Base-by-base conservation (phyloP, 2,329 filamentous ascomycete species). In the Fusarium agapanthi region DNA sequence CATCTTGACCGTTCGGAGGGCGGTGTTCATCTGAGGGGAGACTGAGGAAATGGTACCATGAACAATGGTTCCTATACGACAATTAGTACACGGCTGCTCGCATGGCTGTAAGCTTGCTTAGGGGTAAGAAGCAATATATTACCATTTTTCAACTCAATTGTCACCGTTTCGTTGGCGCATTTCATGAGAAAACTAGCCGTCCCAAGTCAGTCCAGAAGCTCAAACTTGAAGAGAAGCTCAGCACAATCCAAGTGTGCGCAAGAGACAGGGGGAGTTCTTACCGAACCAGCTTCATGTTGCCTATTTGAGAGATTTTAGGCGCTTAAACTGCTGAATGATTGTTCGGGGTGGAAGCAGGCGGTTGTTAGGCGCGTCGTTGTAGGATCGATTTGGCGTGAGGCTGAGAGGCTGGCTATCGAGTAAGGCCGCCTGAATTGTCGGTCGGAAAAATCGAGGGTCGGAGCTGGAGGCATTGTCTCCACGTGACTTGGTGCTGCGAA, bases 61-160 rank as follows among this genome's bases (percentile, higher is more conserved):
- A 77, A 98, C 90, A 80, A 98, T 97, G 77, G 96, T 97, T 84
- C 95, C 95, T 97, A 78, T 32, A 35, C 30, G 41, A 41, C 58
- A 32, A 62, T 77, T 43, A 77, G 73, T 35, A 37, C 15, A 35
- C 20, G 53, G 54, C n/a, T 45, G n/a, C n/a, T n/a, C 11, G 13
- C n/a, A 32, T 34, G 32, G n/a, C 20, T 26, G 20, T 30, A 62
- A 56, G 47, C n/a, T 45, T 16, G 47, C 24, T 43, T 16, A 50
- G 35, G 34, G 8, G 24, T 20, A 44, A 20, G 32, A 28, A n/a
- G 48, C 13, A 40, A 11, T 43, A 18, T 34, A 37, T 28, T 87
- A 96, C 95, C 96, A 89, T 98, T 98, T 85, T 99, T 99, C 77
- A 99, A 88, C 85, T 99, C 96, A 83, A 99, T 93, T 48, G 95